Base-by-base conservation (phyloP, 257 asterid species). In the Paulownia fortunei region DNA sequence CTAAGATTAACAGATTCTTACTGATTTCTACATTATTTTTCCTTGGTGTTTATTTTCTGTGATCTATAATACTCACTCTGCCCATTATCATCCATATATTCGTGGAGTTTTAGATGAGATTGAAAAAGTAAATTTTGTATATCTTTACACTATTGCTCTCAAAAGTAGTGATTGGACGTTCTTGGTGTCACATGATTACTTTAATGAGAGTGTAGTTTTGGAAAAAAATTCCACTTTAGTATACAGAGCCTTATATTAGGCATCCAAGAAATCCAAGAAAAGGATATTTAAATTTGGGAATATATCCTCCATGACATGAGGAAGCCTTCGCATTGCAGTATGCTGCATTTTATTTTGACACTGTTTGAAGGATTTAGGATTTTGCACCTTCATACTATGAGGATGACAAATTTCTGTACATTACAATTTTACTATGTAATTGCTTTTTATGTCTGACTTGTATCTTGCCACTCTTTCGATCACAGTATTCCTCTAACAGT, bases 401-500 rank as follows among this genome's bases (percentile, higher is more conserved):
- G 9, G 60, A 46, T 71, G 49, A 60, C 55, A 54, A 74, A 37
- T 34, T 65, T 69, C 0, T 65, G n/a, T 73, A 13, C 30, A 37
- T 63, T 63, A 36, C 61, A 34, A 44, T 65, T 72, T 61, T 27
- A 56, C 21, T 16, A 63, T 69, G 60, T 47, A 12, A 36, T 68
- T 62, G 37, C 34, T 47, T 69, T 16, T 26, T 26, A 6, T 71
- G 27, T 69, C 76, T 81, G 12, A 77, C 81, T 63, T 56, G 23
- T 78, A 49, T 68, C 62, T 60, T 73, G 76, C 27, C 59, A 51
- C 52, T 24, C 15, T 77, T 69, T 81, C 52, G 46, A 56, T 84
- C 69, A 66, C 92, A 94, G 97, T 82, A 90, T 92, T 79, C 97
- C 98, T 49, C 77, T 92, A 63, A 87, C 96, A 15, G 66, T 88